Evolutionary conservation across 2,329 filamentous ascomycete species (phyloP), one percentile per base, ranked within the genome.

Genomic region (Ophiostoma novo-ulmi): DNA sequence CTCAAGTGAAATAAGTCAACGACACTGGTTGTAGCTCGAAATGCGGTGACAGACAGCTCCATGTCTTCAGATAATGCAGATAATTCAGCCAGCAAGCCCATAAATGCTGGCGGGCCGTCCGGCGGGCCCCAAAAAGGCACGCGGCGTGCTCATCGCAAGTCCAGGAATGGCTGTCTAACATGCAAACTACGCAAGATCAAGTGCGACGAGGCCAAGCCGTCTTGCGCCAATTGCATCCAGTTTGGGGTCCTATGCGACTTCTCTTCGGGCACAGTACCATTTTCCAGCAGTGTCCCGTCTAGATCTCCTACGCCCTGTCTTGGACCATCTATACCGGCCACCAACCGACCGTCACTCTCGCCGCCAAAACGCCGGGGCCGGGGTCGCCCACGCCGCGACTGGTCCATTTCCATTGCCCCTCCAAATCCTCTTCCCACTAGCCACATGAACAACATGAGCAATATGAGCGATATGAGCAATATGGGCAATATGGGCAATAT

Each of bases 111-210:
- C 44, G 17, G 44, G 17, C 44, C 44, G 7, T 48, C 44, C 6
- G 17, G 17, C 44, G 44, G 17, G 0, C 41, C 14, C 48, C 52
- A 26, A n/a, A 26, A 58, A 58, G 52, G n/a, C 52, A 58, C n/a
- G 8, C 22, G 52, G 22, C 52, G 52, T 22, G 52, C 52, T 13
- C 52, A 58, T 58, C 52, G 52, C 52, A 58, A 58, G 52, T 58
- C 52, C n/a, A 22, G 52, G n/a, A 58, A 58, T 22, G 52, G 52
- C 52, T 58, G 52, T 58, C 10, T 58, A 8, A 58, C 52, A 26
- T 58, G 52, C n/a, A 58, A 58, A n/a, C n/a, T n/a, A 8, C 52
- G 52, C 52, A 58, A 58, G 52, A 58, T 58, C 52, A 58, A 58
- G 22, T 58, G 52, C 52, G 52, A 58, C 52, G 22, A 58, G 52